phyloP scores from a whole-genome alignment of 345 rosid genomes.

The Citrus australasica region DNA sequence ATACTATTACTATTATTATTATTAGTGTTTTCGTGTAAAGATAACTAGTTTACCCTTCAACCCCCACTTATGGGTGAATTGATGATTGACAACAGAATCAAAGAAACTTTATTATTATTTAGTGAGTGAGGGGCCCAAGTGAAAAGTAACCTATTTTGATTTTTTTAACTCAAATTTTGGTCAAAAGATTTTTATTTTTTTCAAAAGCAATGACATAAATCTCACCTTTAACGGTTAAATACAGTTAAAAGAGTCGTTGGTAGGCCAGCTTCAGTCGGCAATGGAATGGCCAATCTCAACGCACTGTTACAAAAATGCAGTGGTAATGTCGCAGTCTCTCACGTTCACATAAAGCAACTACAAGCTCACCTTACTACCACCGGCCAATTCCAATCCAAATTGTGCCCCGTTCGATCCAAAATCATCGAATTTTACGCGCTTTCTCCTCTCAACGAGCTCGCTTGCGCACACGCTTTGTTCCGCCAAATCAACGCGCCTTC shows the following conservation, averaged over 20 bases:
- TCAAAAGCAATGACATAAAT: too few species aligned
- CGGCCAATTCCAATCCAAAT: constrained; percentile 46
- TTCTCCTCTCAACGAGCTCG: constrained; percentile 51
- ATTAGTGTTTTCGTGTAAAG: too few species aligned
- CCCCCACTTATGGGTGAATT: not conserved
- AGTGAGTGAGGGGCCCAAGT: not conserved
- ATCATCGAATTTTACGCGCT: constrained; percentile 74
- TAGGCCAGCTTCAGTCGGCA: not conserved
- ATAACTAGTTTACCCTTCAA: not conserved
- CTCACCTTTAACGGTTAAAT: not conserved
- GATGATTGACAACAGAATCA: not conserved
- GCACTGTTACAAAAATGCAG: constrained; percentile 41
- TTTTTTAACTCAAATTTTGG: too few species aligned
- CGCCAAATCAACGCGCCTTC: constrained; percentile 45
- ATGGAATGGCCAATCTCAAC: constrained; percentile 29
- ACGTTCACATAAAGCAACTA: constrained; percentile 52
- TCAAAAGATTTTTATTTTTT: too few species aligned
- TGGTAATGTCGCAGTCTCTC: constrained; percentile 13
- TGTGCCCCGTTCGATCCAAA: constrained; percentile 51
- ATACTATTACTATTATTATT: too few species aligned
- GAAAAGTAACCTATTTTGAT: not conserved
- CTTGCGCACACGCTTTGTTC: constrained; percentile 52
- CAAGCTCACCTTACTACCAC: constrained; percentile 62
- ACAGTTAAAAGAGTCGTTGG: not conserved
- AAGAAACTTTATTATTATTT: not conserved